Evolutionary conservation across 805 yeast genomes (phyloP), one percentile per base, ranked within the genome.

Genomic region (Ogataea ramenticola): DNA sequence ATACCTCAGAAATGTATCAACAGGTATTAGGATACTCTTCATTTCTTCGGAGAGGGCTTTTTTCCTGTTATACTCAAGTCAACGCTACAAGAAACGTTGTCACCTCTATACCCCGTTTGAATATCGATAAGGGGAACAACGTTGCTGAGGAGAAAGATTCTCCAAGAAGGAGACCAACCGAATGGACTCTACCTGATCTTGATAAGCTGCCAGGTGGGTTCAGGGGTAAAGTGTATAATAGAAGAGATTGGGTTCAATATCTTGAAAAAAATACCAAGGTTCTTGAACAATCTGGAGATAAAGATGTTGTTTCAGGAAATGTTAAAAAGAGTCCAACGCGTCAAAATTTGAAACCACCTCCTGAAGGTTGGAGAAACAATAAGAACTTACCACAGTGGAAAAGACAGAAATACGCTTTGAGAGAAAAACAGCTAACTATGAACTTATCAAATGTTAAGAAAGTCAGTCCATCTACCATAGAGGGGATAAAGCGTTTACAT

Each of bases 401-500:
- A 51, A 74, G 80, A 51, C 80, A 88, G 51, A 80, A 80, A 52
- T 72, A 72, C 51, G 78, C 93, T 0, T 49, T 84, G 22, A 65
- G 68, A 42, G 81, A 77, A 53, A 79, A 87, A 53, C 75, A 83
- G 43, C 69, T 79, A 4, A 74, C 74, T 6, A 54, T 68, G 22
- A 67, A 66, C 24, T 82, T 95, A 87, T 72, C 73, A 38, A 96
- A 95, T 1, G 65, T 70, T 3, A 80, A 76, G 53, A 80, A 72
- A 54, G 60, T 90, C 6, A 79, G 87, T 10, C 68, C 93, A 41
- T 80, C 74, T 39, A 77, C 82, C 10, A 86, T 88, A 74, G 77
- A 75, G 17, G 79, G 78, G 44, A 70, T 90, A 4, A 65, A 85
- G 43, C 58, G 67, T 4, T 53, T 88, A 39, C 83, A 79, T 52